These are phyloP conservation scores for Boletus coffeatus DNA, from an alignment of 1,284 basidiomycete species.

Conservation along the genomic window DNA sequence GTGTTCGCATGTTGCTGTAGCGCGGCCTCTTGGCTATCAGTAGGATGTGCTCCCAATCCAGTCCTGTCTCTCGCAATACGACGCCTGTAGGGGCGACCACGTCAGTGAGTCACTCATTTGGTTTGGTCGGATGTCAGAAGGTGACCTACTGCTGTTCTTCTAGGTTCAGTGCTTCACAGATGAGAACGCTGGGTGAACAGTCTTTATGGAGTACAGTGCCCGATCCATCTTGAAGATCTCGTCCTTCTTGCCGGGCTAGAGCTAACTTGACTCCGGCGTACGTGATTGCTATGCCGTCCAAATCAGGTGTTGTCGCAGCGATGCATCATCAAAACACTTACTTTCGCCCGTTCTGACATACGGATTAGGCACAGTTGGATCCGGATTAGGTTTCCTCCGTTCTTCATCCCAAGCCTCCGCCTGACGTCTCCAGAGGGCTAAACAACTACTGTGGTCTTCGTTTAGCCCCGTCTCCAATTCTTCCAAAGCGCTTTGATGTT, in stretches of 20 bases:
- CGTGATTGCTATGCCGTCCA: neutral
- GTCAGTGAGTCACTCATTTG: neutral
- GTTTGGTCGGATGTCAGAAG: neutral
- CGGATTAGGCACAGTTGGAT: neutral
- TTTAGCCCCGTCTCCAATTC: neutral
- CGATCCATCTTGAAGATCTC: neutral
- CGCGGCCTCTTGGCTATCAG: neutral
- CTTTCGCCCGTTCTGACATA: neutral
- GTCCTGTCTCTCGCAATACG: neutral
- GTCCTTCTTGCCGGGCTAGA: neutral
- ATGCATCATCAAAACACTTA: neutral
- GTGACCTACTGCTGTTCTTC: neutral
- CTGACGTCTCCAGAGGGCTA: neutral
- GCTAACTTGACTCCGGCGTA: neutral
- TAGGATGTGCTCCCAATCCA: neutral
- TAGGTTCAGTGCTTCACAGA: neutral
- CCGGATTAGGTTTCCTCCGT: neutral
- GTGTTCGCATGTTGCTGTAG: neutral
- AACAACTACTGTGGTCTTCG: neutral
- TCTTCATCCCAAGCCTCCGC: neutral
- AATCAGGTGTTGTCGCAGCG: neutral
- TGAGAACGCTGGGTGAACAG: neutral
- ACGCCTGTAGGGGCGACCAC: neutral
- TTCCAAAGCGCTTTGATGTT: neutral
- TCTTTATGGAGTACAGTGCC: neutral